Base-by-base conservation (phyloP, 208 protist species). In the Trypanosomatidae sp. region DNA sequence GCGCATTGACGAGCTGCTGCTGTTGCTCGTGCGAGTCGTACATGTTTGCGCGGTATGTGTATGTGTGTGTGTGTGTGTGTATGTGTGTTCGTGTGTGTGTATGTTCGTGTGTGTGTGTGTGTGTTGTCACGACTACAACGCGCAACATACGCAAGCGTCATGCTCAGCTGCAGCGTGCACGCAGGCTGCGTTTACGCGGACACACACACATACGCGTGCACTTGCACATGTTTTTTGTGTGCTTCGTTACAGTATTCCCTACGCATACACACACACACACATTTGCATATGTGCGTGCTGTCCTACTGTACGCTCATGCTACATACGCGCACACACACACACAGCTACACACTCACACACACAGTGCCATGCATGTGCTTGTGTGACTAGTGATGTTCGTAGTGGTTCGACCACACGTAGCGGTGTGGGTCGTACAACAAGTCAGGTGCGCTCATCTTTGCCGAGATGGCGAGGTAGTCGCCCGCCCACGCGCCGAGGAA, bases 361-460 rank as follows among this genome's bases (percentile, higher is more conserved):
- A 5, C 8, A 15, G 5, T 3, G 4, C 13, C 13, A 5, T 16
- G 32, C 8, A 15, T 6, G 3, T 30, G n/a, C n/a, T n/a, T n/a
- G n/a, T 13, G 4, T 26, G 16, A 21, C 72, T 83, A 87, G 71
- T 91, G 77, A 44, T 84, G 77, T 22, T 88, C 82, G 48, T 84
- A 72, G 25, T 73, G 77, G 56, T 76, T 66, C 26, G 64, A 76
- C 74, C 78, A 91, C 8, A 88, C 69, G 61, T 91, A 91, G 52
- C 82, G 82, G 69, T 88, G 82, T 25, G 82, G 82, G 43, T 91
- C 82, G 47, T 73, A 56, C 13, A 87, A 49, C 26, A 87, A 54
- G 52, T 82, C 74, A 20, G 71, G 78, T 6, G 82, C 77, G 61
- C 87, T 91, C 58, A 81, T 85, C 61, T 91, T 91, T 57, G 85